A percentile compares a stretch with the other conserved stretches of the same genome.
These are phyloP conservation scores for Inonotus obliquus DNA, from an alignment of 1,284 basidiomycete genomes.

Conservation along the genomic window DNA sequence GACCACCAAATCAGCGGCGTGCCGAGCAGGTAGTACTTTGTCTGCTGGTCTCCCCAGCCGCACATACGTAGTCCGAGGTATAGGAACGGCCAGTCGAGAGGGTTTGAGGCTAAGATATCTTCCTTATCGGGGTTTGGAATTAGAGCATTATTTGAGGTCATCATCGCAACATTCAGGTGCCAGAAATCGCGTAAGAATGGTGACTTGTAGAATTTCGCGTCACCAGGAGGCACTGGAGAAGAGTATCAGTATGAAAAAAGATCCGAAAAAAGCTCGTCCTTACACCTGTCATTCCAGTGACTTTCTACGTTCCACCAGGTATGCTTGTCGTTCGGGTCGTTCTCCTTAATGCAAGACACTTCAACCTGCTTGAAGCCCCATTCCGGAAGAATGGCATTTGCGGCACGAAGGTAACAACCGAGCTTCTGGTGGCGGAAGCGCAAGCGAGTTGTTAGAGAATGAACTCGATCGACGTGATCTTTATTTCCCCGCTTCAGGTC, in stretches of 20 bases:
- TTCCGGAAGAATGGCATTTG: conserved; percentile 86
- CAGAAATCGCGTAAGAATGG: conserved; percentile 97
- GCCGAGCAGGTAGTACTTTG: conserved; percentile 93
- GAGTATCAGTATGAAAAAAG: conserved; percentile 5
- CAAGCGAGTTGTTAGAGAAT: conserved; percentile 87
- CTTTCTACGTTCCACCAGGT: conserved; percentile 99
- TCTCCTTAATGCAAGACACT: conserved; percentile 89
- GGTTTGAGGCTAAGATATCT: conserved; percentile 91
- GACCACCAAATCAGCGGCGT: conserved; percentile 95
- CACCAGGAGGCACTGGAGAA: conserved; percentile 71
- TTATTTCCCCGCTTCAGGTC: conserved; percentile 69
- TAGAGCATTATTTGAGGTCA: conserved; percentile 98
- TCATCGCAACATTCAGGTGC: conserved; percentile 99
- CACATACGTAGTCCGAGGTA: conserved; percentile 93
- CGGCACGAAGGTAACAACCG: conserved; percentile 89
- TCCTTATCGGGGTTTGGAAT: conserved; percentile 97
- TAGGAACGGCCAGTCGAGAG: conserved; percentile 92
- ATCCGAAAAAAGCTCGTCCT: conserved; percentile 31
- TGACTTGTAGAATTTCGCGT: conserved; percentile 82
- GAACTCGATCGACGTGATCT: conserved; percentile 64
- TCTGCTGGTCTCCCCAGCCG: conserved; percentile 85
- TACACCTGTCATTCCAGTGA: conserved; percentile 91
- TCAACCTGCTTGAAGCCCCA: conserved; percentile 99
- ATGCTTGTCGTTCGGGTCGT: conserved; percentile 78
- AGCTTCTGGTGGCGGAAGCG: conserved; percentile 76